Base-by-base conservation (phyloP, 805 yeast species). In the Saccharomyces eubayanus region DNA sequence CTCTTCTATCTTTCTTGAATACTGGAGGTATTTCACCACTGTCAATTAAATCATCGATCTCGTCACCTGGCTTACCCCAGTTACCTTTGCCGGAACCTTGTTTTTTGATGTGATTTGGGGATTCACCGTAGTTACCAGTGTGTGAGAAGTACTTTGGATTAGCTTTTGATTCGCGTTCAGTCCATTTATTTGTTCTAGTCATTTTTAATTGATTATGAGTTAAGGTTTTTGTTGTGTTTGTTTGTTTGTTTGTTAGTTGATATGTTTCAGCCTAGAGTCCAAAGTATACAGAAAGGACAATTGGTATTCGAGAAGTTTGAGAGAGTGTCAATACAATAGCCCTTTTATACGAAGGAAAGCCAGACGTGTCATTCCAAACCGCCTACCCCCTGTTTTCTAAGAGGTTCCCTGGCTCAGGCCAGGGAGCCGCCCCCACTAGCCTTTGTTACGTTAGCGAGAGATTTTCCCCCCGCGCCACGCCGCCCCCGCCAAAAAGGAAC, bases 31-130 rank as follows among this genome's bases (percentile, higher is more conserved):
- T 74, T 57, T 81, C 84, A 48, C 84, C 87, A n/a, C 76, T 72
- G 51, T 79, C 81, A 55, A 80, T 77, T 57, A 87, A 68, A 57
- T 82, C 87, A 49, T 81, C 79, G 51, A 84, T 67, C 62, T 89
- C 96, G 61, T 87, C 96, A 31, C 90, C 92, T 10, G 82, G 78
- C 56, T 76, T 73, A 47, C 97, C 97, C 96, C 96, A 89, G 65
- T 89, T 89, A 59, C 84, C 85, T 62, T 82, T 83, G 48, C 97
- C 97, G 31, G 85, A 85, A 50, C 97, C 97, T 55, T 79, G 78
- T 68, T 87, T 89, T 79, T 89, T 89, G 53, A 86, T 80, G 62
- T 82, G 80, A 65, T 82, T 83, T 53, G 96, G 96, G 57, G 84
- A 82, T 52, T 81, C 77, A 62, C 85, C 83, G 56, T 70, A 69